Evolutionary conservation across 768 basidiomycete species (phyloP), one percentile per base, ranked within the genome.

Genomic region (Coprinopsis strossmayeri): DNA sequence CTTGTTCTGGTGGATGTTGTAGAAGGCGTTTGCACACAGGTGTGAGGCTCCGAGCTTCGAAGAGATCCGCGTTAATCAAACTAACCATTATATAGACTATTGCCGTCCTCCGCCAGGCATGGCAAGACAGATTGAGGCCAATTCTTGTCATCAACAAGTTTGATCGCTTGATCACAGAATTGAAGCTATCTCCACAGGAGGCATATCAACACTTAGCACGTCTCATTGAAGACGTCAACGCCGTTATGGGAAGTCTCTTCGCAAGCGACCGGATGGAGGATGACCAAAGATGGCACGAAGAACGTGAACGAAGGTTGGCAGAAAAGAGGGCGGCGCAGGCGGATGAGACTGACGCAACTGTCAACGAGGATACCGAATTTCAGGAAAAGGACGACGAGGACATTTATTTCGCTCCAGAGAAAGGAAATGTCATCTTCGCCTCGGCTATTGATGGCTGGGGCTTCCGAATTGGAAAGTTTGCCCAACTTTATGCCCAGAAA

Each of bases 361-460:
- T 76, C 17, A 75, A 86, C 46, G 80, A 83, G 28, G 66, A 64
- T 0, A 79, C 82, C 20, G 78, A 79, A 40, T 98, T 89, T 64
- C 82, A 92, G 59, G 96, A 99, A 66, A 91, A 91, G 62, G 94
- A 98, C 59, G 96, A 98, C 58, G 93, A 95, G 62, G 91, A 94
- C 63, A 84, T 98, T 47, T 98, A 98, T 66, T 98, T 99, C 57
- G 89, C 92, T 0, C 96, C 96, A 0, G 91, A 93, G 60, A 78
- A 81, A 45, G 96, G 96, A 17, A 98, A 97, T 61, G 96, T 99
- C 37, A 76, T 98, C 26, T 99, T 99, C 61, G 89, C 94, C 0
- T 92, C 88, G 25, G 96, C 95, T 2, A 81, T 97, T 48, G 92
- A 97, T 55, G 93, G 95, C 3, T 98, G 95, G 95, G 96, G 94